Base-by-base conservation (phyloP, 2,329 filamentous ascomycete species). In the Rutstroemia sp. region DNA sequence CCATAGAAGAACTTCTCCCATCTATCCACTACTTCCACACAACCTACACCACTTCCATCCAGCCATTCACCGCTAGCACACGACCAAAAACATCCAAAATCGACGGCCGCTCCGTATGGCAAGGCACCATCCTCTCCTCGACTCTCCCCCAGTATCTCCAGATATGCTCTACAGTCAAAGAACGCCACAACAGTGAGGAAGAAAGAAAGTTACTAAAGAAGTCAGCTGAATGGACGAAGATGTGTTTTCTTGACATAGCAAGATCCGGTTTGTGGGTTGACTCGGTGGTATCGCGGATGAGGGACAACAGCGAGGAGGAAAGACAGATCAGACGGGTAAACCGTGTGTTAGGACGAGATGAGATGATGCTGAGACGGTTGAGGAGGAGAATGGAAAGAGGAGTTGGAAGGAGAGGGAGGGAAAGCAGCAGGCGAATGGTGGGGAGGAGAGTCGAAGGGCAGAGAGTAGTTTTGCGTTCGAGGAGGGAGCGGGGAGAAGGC, bases 71-170 rank as follows among this genome's bases (percentile, higher is more conserved):
- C 21, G 3, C 16, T 16, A 30, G 27, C 10, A 30, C 9, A 30
- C 25, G 27, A 19, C 7, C n/a, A 30, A 5, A 8, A 30, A 30
- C 27, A 30, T 30, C 27, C 27, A 30, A 30, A 30, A 40, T 51
- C 16, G 36, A 38, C 3, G 21, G 48, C 25, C 27, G 25, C 38
- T 51, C 48, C 36, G 40, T 17, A 8, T 51, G 48, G 48, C 48
- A 51, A 51, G 48, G 48, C 16, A 51, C 23, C 14, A 51, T 51
- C 21, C 48, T 51, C 21, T 19, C 48, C 34, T 40, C 48, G 17
- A 40, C 48, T 39, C 30, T 51, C 21, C 48, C 48, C 10, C 19
- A 40, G n/a, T 51, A 51, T 5, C 36, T 51, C 17, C 48, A 39
- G 3, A 40, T 51, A 27, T 51, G 48, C n/a, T 34, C 48, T 23